Base-by-base conservation (phyloP, 345 rosid genomes). In the Gossypium bickii region DNA sequence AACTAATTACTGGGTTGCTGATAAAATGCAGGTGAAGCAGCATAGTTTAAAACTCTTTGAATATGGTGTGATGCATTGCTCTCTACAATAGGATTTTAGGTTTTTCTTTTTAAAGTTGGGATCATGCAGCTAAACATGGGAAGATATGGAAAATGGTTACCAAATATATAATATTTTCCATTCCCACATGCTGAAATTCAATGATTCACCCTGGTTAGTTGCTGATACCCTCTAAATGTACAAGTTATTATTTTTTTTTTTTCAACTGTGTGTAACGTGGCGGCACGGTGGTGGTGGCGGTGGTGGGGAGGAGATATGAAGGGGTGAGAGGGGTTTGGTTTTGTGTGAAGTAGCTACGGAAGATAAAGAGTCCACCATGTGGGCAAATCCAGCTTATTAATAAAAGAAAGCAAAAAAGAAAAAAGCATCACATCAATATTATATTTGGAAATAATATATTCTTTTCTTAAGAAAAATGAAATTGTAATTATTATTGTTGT, bases 21-120 rank as follows among this genome's bases (percentile, higher is more conserved):
- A 62, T 62, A 10, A 3, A 62, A 61, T 61, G 66, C 66, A 61
- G 47, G 67, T 62, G 67, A 62, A 62, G 20, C 47, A 34, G 22
- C 67, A 16, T 34, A 34, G 67, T 34, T 8, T 15, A 13, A 27
- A 3, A 34, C 24, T 56, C 59, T 12, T 56, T 18, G 59, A 56
- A 47, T 47, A 12, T 47, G 51, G 6, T 57, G 62, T 57, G 62
- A 34, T 62, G 67, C 27, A 9, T 11, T 60, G n/a, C 41, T 76
- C 22, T 73, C 60, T 62, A 47, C 70, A 70, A 62, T 62, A 61
- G 78, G 80, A 65, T 76, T 49, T 57, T 20, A 9, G 17, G 22
- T 16, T 25, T 4, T 41, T n/a, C 1, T 53, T 57, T 57, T 57
- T 9, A 0, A 9, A 34, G 43, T 12, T 62, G 45, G 65, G 43